These are phyloP conservation scores for Phytophthora sp. DNA, from an alignment of 352 stramenopile genomes.

Conservation along the genomic window DNA sequence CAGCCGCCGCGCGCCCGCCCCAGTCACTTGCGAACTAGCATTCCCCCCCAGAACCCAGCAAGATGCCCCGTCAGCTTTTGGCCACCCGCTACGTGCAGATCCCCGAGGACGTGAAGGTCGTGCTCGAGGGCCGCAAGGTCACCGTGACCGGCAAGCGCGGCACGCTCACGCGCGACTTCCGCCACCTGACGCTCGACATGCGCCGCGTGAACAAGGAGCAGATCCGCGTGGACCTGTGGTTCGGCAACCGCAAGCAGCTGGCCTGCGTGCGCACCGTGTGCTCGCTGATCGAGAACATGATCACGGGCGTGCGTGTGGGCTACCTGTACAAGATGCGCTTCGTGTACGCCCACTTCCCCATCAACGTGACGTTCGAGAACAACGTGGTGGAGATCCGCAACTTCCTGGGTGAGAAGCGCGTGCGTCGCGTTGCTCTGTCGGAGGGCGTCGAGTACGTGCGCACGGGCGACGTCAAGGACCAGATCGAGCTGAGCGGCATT, in stretches of 20 bases:
- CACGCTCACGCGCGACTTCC: conserved; percentile 95
- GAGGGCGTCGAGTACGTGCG: conserved; percentile 96
- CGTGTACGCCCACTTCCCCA: conserved; percentile 99
- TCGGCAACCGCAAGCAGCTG: conserved; percentile 98
- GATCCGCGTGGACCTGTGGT: conserved; percentile 98
- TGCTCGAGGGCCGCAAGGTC: conserved; percentile 95
- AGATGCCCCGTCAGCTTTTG: conserved; percentile 89
- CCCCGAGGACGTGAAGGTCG: conserved; percentile 94
- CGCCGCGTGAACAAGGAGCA: conserved; percentile 90
- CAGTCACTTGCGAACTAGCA: conserved; percentile 80
- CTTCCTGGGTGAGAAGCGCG: conserved; percentile 99
- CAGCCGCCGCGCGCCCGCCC: too few species aligned
- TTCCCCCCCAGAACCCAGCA: conserved; percentile 54
- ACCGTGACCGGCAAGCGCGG: conserved; percentile 97
- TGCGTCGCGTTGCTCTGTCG: conserved; percentile 94
- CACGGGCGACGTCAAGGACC: conserved; percentile 98
- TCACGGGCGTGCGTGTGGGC: conserved; percentile 97
- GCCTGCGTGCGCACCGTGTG: conserved; percentile 98
- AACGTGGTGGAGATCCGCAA: conserved; percentile 98
- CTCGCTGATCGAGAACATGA: conserved; percentile 99
- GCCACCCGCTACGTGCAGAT: conserved; percentile 94
- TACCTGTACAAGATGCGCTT: conserved; percentile 99
- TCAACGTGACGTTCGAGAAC: conserved; percentile 98
- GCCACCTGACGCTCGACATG: conserved; percentile 98
- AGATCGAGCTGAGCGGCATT: conserved; percentile 98